Conservation (phyloP, 495 filamentous ascomycete genomes). For the Bacidia rubella region DNA sequence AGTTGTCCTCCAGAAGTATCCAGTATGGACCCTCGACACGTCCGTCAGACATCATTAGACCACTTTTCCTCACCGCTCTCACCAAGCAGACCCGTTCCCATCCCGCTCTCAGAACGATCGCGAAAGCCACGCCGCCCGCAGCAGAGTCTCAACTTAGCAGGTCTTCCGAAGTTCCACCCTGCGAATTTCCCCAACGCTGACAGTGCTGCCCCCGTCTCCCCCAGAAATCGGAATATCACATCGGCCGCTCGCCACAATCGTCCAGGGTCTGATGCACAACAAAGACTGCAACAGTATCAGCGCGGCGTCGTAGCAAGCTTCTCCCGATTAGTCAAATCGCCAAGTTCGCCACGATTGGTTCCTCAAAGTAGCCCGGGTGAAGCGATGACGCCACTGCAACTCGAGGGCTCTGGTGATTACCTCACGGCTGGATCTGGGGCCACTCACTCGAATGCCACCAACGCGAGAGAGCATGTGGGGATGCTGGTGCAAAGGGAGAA, state of each 20-base stretch:
- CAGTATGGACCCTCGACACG: not conserved
- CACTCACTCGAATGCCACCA: conserved; percentile 13
- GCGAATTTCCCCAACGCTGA: conserved; percentile 30
- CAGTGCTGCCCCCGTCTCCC: not conserved
- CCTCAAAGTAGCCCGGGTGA: conserved; percentile 58
- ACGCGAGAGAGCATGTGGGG: conserved; percentile 25
- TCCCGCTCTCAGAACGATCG: not conserved
- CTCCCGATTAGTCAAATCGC: conserved; percentile 24
- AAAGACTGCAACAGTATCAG: conserved; percentile 44
- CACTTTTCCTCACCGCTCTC: not conserved
- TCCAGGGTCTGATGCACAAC: conserved; percentile 29
- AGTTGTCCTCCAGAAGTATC: not conserved
- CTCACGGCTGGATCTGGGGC: conserved; percentile 28
- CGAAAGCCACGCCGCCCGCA: not conserved
- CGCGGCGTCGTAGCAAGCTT: conserved; percentile 46
- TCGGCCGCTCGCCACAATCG: conserved; percentile 6
- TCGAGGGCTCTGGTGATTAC: conserved; percentile 47
- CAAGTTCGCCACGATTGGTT: conserved; percentile 44
- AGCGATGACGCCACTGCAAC: conserved; percentile 61
- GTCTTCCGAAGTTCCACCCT: conserved; percentile 36
- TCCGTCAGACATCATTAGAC: not conserved
- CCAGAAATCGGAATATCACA: conserved; percentile 2
- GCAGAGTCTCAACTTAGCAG: conserved; percentile 26
- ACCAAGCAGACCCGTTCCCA: not conserved
- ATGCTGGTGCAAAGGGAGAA: conserved; percentile 28